Conservation (phyloP, 257 asterid genomes). For the Solanum etuberosum region DNA sequence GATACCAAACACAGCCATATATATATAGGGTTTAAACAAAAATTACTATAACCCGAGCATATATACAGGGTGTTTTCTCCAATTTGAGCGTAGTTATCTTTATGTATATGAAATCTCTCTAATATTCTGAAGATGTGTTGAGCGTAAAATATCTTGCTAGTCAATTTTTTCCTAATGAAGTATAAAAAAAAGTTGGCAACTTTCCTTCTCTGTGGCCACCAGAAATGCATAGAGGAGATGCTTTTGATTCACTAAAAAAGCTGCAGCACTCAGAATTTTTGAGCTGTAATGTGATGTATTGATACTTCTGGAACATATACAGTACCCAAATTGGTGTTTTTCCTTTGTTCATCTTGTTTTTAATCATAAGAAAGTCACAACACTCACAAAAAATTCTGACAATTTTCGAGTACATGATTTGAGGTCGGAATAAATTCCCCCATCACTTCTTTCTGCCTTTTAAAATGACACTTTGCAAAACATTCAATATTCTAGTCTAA, state of each 20-base stretch:
- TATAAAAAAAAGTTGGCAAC: neutral
- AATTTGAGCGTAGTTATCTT: neutral
- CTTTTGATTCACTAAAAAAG: neutral
- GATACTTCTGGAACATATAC: neutral
- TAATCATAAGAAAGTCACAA: neutral
- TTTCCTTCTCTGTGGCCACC: too few species aligned
- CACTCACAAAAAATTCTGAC: neutral
- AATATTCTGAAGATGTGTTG: neutral
- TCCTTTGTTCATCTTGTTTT: neutral
- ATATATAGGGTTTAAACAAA: too few species aligned
- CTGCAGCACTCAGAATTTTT: neutral
- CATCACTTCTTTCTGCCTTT: neutral
- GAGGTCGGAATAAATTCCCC: neutral
- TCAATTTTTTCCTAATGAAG: neutral
- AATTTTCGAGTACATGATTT: neutral
- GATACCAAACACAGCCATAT: neutral
- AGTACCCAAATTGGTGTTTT: neutral
- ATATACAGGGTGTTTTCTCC: neutral
- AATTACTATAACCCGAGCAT: too few species aligned
- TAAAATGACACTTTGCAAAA: neutral
- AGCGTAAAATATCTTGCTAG: neutral
- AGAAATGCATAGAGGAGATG: neutral
- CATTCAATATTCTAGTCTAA: neutral
- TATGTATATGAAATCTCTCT: neutral
- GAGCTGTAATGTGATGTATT: neutral